Base-by-base conservation (phyloP, 768 basidiomycete genomes). In the Mycena vitilis region DNA sequence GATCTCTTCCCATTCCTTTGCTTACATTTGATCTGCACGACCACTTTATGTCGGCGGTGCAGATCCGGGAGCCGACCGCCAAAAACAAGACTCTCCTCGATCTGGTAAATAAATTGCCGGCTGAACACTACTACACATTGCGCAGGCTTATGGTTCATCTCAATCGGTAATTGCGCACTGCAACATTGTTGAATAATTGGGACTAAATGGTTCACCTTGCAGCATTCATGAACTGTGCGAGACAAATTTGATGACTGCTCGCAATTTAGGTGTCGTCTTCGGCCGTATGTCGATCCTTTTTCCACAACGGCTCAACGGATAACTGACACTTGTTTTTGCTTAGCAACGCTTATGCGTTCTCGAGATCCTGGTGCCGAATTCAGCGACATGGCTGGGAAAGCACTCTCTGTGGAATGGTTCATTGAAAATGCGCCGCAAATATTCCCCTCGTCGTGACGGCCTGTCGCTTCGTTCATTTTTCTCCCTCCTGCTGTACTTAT, bases 331-430 rank as follows among this genome's bases (percentile, higher is more conserved):
- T 67, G 52, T n/a, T 73, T 2, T 62, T 16, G 60, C 76, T 2
- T 72, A 99, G 96, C 97, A 13, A 99, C 97, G 0, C 84, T 99
- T 22, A 94, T 98, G 91, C 89, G 94, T 74, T 96, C 97, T 10
- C 87, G 88, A 40, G 92, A 96, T 76, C 90, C 92, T 5, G 85
- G 86, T 34, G 89, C 94, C 20, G 98, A 99, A 81, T 98, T 98
- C 81, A 92, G 90, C 74, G 97, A 99, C 78, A 99, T 99, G 94
- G 96, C 95, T 10, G 95, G 95, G 60, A 98, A 97, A 80, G 95
- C 97, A 8, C 86, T 96, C 66, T 89, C 92, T 74, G 85, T 99
- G 58, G 95, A 98, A 78, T 98, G 96, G 93, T 88, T 98, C 71
- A 89, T 99, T 68, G 96, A 98, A 76, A 92, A 97, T 75, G 94